A percentile compares a stretch with the other conserved stretches of the same genome.
Evolutionary conservation across 2,329 filamentous ascomycete species (phyloP).

Genomic region (Didymellaceae sp.): DNA sequence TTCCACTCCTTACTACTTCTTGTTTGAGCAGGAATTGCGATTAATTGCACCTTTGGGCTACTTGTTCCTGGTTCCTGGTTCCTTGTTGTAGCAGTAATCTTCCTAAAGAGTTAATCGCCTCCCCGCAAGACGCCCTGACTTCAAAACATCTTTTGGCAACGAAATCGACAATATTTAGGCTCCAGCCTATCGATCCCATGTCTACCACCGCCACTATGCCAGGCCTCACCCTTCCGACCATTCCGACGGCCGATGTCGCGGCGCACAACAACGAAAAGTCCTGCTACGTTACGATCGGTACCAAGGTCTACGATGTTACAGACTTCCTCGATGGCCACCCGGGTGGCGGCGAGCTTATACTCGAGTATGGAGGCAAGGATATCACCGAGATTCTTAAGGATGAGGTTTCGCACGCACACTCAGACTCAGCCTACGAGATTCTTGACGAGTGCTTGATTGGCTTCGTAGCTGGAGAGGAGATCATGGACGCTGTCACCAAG

Average conservation of each 20-base stretch:
- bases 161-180: neutral
- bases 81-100: neutral
- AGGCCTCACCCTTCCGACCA: conserved; percentile 79
- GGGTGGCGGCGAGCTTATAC: conserved; percentile 83
- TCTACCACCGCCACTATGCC: conserved; percentile 69
- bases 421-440: conserved; percentile 93
- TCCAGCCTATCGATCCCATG: conserved; percentile 12
- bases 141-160: neutral
- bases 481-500: conserved; percentile 58
- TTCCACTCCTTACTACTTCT: neutral
- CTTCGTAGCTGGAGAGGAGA: conserved; percentile 71
- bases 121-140: conserved; percentile 2
- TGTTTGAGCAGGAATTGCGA: neutral
- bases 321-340: conserved; percentile 90
- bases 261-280: conserved; percentile 79
- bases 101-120: neutral
- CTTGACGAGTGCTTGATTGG: conserved; percentile 86
- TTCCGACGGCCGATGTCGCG: conserved; percentile 80
- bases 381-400: conserved; percentile 83
- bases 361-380: conserved; percentile 91
- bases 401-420: conserved; percentile 80
- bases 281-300: conserved; percentile 90
- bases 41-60: neutral
- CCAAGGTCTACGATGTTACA: conserved; percentile 94
- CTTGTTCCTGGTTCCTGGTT: neutral